These are phyloP conservation scores for Insectozyma bohioensis DNA, from an alignment of 1,139 yeast species.

Conservation along the genomic window DNA sequence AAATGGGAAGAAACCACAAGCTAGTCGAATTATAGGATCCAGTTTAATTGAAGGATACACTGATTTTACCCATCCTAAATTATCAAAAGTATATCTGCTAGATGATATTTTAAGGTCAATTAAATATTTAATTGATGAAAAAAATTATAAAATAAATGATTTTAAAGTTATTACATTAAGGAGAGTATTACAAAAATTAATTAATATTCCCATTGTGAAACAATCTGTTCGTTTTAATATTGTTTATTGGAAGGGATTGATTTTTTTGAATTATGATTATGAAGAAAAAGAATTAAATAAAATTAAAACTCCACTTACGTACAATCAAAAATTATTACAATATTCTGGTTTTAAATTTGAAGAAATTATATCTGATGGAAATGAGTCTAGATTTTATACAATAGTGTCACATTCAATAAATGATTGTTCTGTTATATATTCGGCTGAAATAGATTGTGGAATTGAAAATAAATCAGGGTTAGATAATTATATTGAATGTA, in stretches of 20 bases:
- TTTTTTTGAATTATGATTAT: constrained; percentile 24
- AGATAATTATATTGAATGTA: constrained; percentile 23
- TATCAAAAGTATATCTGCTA: constrained; percentile 18
- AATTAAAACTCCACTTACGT: constrained; percentile 4
- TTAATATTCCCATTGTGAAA: constrained; percentile 21
- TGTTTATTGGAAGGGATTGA: constrained; percentile 21
- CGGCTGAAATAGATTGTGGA: constrained; percentile 27
- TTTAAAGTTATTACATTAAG: constrained; percentile 21
- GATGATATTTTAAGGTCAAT: constrained; percentile 20
- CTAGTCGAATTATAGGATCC: constrained; percentile 19
- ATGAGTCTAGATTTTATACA: constrained; percentile 17
- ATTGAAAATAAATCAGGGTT: constrained; percentile 10
- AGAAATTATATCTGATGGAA: constrained; percentile 17
- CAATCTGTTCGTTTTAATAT: constrained; percentile 19
- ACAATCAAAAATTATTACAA: constrained; percentile 14
- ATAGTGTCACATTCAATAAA: constrained; percentile 16
- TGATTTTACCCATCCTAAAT: constrained; percentile 14
- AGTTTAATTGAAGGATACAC: constrained; percentile 20
- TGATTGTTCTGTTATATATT: constrained; percentile 17
- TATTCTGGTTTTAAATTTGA: constrained; percentile 27
- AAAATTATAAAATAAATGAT: constrained; percentile 8
- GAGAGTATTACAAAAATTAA: constrained; percentile 20
- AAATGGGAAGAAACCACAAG: constrained; percentile 8
- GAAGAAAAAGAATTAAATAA: constrained; percentile 10
- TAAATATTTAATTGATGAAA: constrained; percentile 13